Evolutionary conservation across 257 asterid genomes (phyloP).

Genomic region (Nicotiana undulata): DNA sequence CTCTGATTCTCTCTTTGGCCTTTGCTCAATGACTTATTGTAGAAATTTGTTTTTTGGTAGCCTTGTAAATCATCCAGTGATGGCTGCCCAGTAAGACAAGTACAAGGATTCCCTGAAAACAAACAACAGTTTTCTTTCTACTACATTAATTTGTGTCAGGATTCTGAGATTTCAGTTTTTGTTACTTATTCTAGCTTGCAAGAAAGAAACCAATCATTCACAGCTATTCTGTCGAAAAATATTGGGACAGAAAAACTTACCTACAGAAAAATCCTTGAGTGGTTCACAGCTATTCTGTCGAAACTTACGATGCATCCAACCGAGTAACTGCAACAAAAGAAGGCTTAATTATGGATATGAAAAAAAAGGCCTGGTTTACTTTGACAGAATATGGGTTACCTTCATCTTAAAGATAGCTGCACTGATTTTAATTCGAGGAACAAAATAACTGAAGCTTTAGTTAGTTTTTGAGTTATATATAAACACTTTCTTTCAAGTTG

Average conservation of each 20-base stretch:
- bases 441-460: slow-evolving; percentile 22
- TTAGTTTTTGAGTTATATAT: slow-evolving; percentile 11
- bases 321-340: slow-evolving; percentile 62
- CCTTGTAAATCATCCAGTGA: slow-evolving; percentile 32
- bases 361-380: not conserved
- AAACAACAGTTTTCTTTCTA: not conserved
- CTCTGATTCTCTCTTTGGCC: slow-evolving; percentile 43
- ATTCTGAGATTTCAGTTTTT: not conserved
- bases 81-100: slow-evolving; percentile 57
- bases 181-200: not conserved
- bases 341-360: not conserved
- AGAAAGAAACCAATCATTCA: no score
- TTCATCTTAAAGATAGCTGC: slow-evolving; percentile 42
- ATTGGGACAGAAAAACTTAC: slow-evolving; percentile 28
- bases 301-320: slow-evolving; percentile 97
- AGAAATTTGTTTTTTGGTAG: slow-evolving; percentile 22
- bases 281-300: slow-evolving; percentile 65
- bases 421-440: slow-evolving; percentile 13
- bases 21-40: slow-evolving; percentile 31
- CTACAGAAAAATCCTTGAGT: slow-evolving; percentile 53
- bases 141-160: not conserved
- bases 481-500: not conserved
- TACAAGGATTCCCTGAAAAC: slow-evolving; percentile 29
- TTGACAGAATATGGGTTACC: slow-evolving; percentile 28
- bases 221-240: no score